Evolutionary conservation across 164 flowering plant genomes (phyloP).

Genomic region (Aristolochia californica): DNA sequence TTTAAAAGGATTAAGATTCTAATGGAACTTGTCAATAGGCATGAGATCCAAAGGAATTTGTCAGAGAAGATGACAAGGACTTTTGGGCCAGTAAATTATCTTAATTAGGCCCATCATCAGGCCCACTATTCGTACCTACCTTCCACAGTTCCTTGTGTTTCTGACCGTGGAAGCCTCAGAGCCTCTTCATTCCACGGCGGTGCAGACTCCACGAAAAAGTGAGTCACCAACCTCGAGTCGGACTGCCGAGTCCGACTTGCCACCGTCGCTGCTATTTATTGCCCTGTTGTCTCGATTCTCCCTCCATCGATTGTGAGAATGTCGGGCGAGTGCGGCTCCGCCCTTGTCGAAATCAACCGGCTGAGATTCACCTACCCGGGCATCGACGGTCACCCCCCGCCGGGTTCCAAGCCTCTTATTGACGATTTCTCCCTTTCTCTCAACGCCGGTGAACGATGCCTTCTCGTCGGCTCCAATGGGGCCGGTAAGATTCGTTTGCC

Average conservation of each 20-base stretch:
- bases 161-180: no score
- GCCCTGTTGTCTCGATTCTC: background rate
- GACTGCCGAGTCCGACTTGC: no score
- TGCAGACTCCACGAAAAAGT: no score
- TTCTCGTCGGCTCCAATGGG: conserved; percentile 95
- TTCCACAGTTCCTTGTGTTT: no score
- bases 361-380: conserved; percentile 92
- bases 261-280: no score
- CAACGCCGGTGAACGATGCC: conserved; percentile 70
- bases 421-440: conserved; percentile 56
- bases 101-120: no score
- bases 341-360: conserved; percentile 45
- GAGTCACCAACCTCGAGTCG: no score
- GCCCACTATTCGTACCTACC: background rate
- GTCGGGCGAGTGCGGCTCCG: background rate
- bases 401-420: conserved; percentile 72
- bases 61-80: conserved; percentile 49
- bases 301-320: background rate
- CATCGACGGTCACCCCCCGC: conserved; percentile 91
- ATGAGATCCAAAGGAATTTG: conserved; percentile 40
- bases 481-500: conserved; percentile 41
- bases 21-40: conserved; percentile 73
- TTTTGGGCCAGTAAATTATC: no score
- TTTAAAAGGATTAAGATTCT: conserved; percentile 83
- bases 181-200: no score